Conservation (phyloP, 1,139 yeast species). For the Zygosaccharomyces pseudobailii region DNA sequence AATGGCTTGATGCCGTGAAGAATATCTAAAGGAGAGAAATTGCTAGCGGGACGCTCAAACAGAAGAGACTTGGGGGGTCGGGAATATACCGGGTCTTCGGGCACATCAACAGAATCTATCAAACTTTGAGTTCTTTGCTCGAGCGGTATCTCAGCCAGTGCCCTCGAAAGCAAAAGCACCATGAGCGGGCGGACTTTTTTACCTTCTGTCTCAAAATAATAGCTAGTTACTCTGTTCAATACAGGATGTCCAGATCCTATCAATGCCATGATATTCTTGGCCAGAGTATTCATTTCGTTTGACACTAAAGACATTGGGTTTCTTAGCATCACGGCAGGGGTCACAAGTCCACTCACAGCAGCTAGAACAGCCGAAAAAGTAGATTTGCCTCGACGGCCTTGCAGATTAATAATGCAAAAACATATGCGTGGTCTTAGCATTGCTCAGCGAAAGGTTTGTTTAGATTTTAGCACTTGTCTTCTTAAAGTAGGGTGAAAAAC, state of each 20-base stretch:
- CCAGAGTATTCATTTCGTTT: conserved; percentile 87
- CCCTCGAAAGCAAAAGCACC: conserved; percentile 77
- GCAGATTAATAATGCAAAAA: background rate
- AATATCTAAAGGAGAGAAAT: conserved; percentile 74
- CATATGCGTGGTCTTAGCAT: conserved; percentile 6
- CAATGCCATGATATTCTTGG: conserved; percentile 76
- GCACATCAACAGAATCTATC: conserved; percentile 60
- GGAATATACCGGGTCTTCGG: conserved; percentile 53
- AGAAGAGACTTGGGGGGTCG: conserved; percentile 20
- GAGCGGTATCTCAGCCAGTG: conserved; percentile 72
- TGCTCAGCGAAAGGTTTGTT: background rate
- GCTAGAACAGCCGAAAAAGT: conserved; percentile 61
- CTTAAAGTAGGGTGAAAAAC: background rate
- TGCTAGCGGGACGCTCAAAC: conserved; percentile 35
- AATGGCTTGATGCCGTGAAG: conserved; percentile 89
- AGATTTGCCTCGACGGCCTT: conserved; percentile 30
- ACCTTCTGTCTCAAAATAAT: conserved; percentile 94
- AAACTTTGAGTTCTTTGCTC: conserved; percentile 58
- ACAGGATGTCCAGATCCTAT: conserved; percentile 95
- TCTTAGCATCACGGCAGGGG: conserved; percentile 53
- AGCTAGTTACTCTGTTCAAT: conserved; percentile 80
- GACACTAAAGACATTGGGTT: conserved; percentile 94
- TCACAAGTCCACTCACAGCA: conserved; percentile 75
- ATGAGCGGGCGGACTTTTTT: conserved; percentile 91
- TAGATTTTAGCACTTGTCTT: background rate